phyloP scores from a whole-genome alignment of 2,329 filamentous ascomycete genomes.

The Chrysosporium queenslandicum region DNA sequence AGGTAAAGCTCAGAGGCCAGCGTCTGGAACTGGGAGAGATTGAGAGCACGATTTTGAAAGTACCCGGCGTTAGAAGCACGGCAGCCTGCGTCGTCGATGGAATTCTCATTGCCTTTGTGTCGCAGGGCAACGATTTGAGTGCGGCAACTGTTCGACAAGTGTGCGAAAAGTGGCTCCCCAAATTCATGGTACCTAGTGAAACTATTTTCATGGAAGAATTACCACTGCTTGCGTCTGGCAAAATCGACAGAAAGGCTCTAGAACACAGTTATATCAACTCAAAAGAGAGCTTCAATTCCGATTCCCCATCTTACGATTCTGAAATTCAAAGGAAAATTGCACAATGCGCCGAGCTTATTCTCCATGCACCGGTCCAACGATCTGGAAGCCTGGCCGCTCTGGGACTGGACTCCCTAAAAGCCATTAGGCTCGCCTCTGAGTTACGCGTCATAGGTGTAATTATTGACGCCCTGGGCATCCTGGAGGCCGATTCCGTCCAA shows the following conservation, averaged over 20 bases:
- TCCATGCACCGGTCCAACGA: conserved; percentile 32
- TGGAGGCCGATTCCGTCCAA: conserved; percentile 46
- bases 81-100: conserved; percentile 58
- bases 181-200: conserved; percentile 73
- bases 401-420: conserved; percentile 57
- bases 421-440: conserved; percentile 54
- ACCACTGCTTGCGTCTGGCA: conserved; percentile 71
- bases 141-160: conserved; percentile 43
- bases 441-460: conserved; percentile 50
- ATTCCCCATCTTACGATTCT: conserved; percentile 19
- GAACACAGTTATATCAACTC: conserved; percentile 43
- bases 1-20: conserved; percentile 79
- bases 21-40: conserved; percentile 80
- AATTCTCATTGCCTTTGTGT: conserved; percentile 64
- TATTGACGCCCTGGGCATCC: conserved; percentile 50
- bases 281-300: conserved; percentile 18
- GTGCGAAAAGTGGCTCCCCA: conserved; percentile 66
- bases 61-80: conserved; percentile 53
- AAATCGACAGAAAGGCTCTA: conserved; percentile 62
- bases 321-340: conserved; percentile 29
- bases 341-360: conserved; percentile 32
- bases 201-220: conserved; percentile 55
- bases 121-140: conserved; percentile 40
- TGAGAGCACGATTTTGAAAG: conserved; percentile 58
- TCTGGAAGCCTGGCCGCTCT: conserved; percentile 41